Percentiles rank a stretch among this genome's conserved stretches.
These are phyloP conservation scores for Stevia rebaudiana DNA, from an alignment of 140 eudicot genomes.

Conservation along the genomic window DNA sequence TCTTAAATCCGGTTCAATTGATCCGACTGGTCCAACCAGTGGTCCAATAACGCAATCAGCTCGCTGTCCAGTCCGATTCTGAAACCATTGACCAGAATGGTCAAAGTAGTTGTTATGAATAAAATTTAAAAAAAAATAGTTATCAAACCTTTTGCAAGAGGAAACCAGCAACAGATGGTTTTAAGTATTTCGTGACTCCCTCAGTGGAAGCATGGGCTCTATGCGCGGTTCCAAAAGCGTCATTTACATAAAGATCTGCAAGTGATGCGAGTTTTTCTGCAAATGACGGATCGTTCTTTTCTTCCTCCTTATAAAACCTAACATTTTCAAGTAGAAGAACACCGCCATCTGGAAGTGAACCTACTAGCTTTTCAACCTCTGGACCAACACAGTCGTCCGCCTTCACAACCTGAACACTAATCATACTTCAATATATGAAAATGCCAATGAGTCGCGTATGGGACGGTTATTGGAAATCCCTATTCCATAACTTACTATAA, in stretches of 20 bases:
- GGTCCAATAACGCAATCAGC: too few relatives aligned
- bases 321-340: conserved; percentile 68
- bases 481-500: too few relatives aligned
- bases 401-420: conserved; percentile 66
- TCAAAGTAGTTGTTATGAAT: neutral
- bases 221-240: conserved; percentile 94
- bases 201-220: conserved; percentile 99
- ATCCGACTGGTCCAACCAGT: too few relatives aligned
- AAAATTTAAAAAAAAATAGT: neutral
- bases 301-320: conserved; percentile 89
- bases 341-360: conserved; percentile 64
- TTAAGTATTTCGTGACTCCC: conserved; percentile 89
- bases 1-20: too few relatives aligned
- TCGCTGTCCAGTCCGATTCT: too few relatives aligned
- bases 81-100: too few relatives aligned
- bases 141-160: conserved; percentile 77
- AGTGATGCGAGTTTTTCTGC: conserved; percentile 54
- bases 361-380: conserved; percentile 62
- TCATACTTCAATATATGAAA: too few relatives aligned
- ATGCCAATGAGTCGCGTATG: too few relatives aligned
- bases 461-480: too few relatives aligned
- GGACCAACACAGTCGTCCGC: conserved; percentile 76
- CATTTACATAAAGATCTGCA: conserved; percentile 56
- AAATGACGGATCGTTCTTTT: conserved; percentile 53
- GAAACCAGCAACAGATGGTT: conserved; percentile 92